Percentiles rank a stretch among this genome's conserved stretches.
Conservation (phyloP, 1,284 basidiomycete species). For the Wolfiporia cocos region DNA sequence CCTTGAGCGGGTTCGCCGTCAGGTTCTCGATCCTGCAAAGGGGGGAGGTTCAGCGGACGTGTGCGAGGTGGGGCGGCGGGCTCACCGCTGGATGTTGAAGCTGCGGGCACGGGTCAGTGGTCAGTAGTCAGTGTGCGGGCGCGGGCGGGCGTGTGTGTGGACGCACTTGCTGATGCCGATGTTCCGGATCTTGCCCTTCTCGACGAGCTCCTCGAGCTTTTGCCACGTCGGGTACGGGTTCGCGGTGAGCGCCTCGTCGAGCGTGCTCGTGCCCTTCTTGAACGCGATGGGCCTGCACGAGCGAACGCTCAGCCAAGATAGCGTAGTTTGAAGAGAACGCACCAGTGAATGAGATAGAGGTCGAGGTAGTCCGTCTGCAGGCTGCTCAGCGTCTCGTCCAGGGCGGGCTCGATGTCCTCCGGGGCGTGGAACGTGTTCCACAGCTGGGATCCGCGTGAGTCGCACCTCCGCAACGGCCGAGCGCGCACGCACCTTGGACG, state of each 20-base stretch:
- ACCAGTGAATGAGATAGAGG: conserved; percentile 83
- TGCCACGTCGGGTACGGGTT: conserved; percentile 81
- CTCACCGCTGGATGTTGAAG: conserved; percentile 45
- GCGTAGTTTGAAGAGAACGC: conserved; percentile 14
- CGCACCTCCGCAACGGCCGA: background rate
- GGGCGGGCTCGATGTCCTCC: conserved; percentile 57
- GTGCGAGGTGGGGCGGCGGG: too few relatives aligned
- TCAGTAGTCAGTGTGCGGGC: too few relatives aligned
- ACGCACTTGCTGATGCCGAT: conserved; percentile 78
- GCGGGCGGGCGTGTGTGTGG: background rate
- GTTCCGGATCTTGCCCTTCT: conserved; percentile 75
- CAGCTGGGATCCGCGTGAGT: conserved; percentile 32
- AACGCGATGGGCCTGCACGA: conserved; percentile 60
- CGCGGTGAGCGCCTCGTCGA: conserved; percentile 62
- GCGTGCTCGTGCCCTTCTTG: conserved; percentile 46
- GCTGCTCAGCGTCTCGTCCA: conserved; percentile 62
- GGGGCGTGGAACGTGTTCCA: conserved; percentile 67
- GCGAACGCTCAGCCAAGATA: background rate
- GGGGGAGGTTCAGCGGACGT: too few relatives aligned
- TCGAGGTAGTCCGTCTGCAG: conserved; percentile 79
- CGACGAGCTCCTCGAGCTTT: conserved; percentile 75
- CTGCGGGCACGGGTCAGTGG: conserved; percentile 23
- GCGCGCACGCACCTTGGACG: conserved; percentile 34
- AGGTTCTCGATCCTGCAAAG: conserved; percentile 49
- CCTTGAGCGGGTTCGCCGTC: conserved; percentile 65